These are phyloP conservation scores for Zopfia rhizophila DNA, from an alignment of 2,329 filamentous ascomycete genomes.

Conservation along the genomic window DNA sequence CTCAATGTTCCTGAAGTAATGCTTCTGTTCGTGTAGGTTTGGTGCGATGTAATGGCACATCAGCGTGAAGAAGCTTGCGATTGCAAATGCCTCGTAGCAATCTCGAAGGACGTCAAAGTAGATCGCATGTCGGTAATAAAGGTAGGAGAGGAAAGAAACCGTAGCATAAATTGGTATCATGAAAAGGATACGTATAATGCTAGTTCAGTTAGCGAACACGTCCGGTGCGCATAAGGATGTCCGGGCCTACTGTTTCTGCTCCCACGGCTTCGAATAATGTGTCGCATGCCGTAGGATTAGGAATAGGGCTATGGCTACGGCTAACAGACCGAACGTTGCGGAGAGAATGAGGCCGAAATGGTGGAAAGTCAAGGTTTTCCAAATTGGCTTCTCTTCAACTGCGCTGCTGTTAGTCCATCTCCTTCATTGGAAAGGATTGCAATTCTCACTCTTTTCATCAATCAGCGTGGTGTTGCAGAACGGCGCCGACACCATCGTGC, in stretches of 20 bases:
- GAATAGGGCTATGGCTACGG: slow-evolving; percentile 62
- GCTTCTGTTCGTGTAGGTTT: slow-evolving; percentile 81
- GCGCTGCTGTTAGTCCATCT: slow-evolving; percentile 13
- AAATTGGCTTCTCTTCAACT: slow-evolving; percentile 61
- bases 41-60: slow-evolving; percentile 84
- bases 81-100: slow-evolving; percentile 90
- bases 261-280: slow-evolving; percentile 68
- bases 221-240: neutral
- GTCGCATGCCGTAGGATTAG: slow-evolving; percentile 67
- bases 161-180: slow-evolving; percentile 86
- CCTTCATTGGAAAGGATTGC: neutral
- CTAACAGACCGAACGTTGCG: slow-evolving; percentile 63
- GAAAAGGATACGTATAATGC: slow-evolving; percentile 86
- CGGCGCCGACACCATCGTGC: too few species aligned
- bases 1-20: slow-evolving; percentile 76
- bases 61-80: slow-evolving; percentile 85
- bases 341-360: slow-evolving; percentile 65
- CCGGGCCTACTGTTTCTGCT: slow-evolving; percentile 65
- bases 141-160: slow-evolving; percentile 77
- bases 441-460: slow-evolving; percentile 53
- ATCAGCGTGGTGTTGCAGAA: slow-evolving; percentile 63
- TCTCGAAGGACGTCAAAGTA: slow-evolving; percentile 85
- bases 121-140: slow-evolving; percentile 79
- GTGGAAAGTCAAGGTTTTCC: slow-evolving; percentile 67
- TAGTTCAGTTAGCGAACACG: slow-evolving; percentile 45